Evolutionary conservation across 257 asterid genomes (phyloP).

Genomic region (Lycium ferocissimum): DNA sequence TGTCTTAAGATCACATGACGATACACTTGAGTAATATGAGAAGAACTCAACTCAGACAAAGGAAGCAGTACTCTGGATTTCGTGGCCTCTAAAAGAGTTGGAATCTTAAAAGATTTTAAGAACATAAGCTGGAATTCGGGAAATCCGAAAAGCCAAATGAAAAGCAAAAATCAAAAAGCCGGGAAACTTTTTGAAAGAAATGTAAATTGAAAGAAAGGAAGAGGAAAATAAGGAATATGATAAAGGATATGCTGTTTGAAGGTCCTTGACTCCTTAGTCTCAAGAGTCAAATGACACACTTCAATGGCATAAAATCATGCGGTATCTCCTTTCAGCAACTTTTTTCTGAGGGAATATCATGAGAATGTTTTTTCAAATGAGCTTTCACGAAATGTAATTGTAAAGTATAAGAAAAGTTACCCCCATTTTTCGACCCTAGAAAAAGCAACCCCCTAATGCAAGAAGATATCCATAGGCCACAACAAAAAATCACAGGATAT

Average conservation of each 20-base stretch:
- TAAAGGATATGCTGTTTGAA: background rate
- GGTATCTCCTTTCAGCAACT: background rate
- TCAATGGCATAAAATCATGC: background rate
- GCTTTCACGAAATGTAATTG: no score
- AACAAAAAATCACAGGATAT: constrained; percentile 44
- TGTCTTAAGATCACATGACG: background rate
- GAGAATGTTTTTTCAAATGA: background rate
- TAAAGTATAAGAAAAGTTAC: constrained; percentile 31
- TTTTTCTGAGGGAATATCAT: constrained; percentile 38
- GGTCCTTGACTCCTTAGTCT: no score
- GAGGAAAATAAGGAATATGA: background rate
- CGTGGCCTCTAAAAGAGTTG: background rate
- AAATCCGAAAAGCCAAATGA: background rate
- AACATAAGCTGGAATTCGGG: background rate
- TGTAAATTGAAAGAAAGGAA: background rate
- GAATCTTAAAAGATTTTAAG: no score
- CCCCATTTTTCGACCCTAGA: constrained; percentile 10
- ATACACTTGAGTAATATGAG: background rate
- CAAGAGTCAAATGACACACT: background rate
- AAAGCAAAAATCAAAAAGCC: background rate
- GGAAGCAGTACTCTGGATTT: background rate
- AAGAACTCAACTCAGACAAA: background rate
- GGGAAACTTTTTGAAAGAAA: background rate
- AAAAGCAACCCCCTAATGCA: background rate
- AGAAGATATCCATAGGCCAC: background rate